A percentile compares a stretch with the other conserved stretches of the same genome.
phyloP scores from a whole-genome alignment of 139 green algal species.

The Deuterostichococcus epilithicus region DNA sequence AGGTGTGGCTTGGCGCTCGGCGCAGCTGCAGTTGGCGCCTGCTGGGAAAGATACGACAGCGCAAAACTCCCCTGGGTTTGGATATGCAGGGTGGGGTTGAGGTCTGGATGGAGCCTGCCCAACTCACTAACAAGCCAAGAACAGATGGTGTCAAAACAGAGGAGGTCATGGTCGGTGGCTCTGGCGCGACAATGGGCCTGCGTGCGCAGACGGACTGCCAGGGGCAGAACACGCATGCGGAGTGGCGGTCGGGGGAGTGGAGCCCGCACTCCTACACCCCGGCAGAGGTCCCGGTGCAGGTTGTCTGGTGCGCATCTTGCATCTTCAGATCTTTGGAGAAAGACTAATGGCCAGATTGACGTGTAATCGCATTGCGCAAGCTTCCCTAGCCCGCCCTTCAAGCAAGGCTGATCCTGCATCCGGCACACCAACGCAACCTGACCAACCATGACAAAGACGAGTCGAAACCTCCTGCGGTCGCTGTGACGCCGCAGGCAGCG shows the following conservation, averaged over 20 bases:
- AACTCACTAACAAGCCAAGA: background rate
- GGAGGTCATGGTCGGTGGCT: background rate
- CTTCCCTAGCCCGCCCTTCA: background rate
- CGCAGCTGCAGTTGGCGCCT: background rate
- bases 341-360: background rate
- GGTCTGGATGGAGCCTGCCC: background rate
- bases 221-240: conserved; percentile 12
- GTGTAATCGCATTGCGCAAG: background rate
- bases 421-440: background rate
- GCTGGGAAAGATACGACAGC: background rate
- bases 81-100: background rate
- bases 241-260: background rate
- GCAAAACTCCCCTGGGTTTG: background rate
- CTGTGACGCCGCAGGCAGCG: background rate
- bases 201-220: conserved; percentile 18
- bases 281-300: background rate
- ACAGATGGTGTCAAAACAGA: background rate
- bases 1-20: background rate
- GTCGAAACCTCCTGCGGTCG: background rate
- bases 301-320: background rate
- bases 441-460: background rate
- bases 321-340: background rate
- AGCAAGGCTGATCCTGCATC: background rate
- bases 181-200: background rate
- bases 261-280: background rate